Conservation (phyloP, 371 early-diverging fungal genomes). For the Mycotypha africana region DNA sequence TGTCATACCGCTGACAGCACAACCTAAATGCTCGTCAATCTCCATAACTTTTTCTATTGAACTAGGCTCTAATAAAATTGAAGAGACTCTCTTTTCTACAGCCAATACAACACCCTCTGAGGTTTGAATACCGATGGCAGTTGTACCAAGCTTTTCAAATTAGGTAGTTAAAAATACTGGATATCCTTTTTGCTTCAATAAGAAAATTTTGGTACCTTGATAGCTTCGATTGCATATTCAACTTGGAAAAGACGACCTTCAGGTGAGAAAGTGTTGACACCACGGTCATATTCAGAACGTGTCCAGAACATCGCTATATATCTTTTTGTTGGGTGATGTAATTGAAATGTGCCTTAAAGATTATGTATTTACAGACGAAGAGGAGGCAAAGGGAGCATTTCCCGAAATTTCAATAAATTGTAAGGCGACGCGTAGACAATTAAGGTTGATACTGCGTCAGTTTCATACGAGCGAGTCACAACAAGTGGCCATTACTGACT, state of each 20-base stretch:
- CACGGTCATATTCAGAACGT: conserved; percentile 95
- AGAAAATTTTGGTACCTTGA: conserved; percentile 85
- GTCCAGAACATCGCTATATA: conserved; percentile 62
- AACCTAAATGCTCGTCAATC: conserved; percentile 92
- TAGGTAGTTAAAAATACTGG: too few species aligned
- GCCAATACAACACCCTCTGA: conserved; percentile 91
- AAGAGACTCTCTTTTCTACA: conserved; percentile 96
- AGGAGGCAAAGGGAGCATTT: too few species aligned
- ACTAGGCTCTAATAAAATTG: conserved; percentile 84
- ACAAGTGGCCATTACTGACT: too few species aligned
- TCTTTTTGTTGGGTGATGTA: too few species aligned
- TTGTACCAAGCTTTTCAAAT: conserved; percentile 80
- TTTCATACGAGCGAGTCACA: too few species aligned
- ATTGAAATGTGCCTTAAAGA: too few species aligned
- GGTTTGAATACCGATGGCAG: conserved; percentile 96
- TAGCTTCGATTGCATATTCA: conserved; percentile 98
- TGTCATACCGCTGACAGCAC: conserved; percentile 96
- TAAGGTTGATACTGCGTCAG: too few species aligned
- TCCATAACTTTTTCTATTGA: conserved; percentile 97
- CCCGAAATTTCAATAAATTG: too few species aligned
- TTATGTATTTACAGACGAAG: too few species aligned
- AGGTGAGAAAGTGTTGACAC: conserved; percentile 98
- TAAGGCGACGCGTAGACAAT: too few species aligned
- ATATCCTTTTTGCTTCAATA: not conserved
- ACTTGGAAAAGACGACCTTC: conserved; percentile 99